These are phyloP conservation scores for Halenospora varia DNA, from an alignment of 495 filamentous ascomycete species.

Conservation along the genomic window DNA sequence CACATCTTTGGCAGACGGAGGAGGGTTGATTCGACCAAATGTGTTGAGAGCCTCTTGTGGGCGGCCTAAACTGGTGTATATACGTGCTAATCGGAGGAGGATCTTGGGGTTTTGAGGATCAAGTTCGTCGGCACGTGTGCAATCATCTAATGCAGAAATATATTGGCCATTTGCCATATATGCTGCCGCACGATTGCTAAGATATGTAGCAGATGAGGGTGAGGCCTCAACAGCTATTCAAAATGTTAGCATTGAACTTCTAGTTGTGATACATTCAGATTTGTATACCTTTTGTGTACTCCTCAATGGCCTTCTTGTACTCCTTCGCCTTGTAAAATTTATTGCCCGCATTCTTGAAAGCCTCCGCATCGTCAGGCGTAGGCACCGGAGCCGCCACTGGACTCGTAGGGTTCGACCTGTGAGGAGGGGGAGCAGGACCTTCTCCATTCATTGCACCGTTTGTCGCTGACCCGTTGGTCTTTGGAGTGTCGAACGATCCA, in stretches of 20 bases:
- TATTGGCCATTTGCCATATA: slow-evolving; percentile 81
- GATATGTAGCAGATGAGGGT: slow-evolving; percentile 78
- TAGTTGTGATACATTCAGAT: slow-evolving; percentile 14
- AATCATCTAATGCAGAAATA: slow-evolving; percentile 78
- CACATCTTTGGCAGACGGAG: slow-evolving; percentile 78
- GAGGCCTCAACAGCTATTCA: slow-evolving; percentile 72
- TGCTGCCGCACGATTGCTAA: slow-evolving; percentile 92
- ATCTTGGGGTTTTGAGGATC: slow-evolving; percentile 83
- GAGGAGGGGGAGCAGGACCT: slow-evolving; percentile 77
- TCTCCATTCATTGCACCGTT: slow-evolving; percentile 35
- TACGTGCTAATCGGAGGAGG: slow-evolving; percentile 79
- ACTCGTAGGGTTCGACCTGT: slow-evolving; percentile 59
- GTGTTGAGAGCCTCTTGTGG: slow-evolving; percentile 85
- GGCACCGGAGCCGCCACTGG: slow-evolving; percentile 43
- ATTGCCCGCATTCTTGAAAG: slow-evolving; percentile 88
- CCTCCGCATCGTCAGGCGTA: slow-evolving; percentile 70
- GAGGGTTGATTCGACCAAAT: slow-evolving; percentile 64
- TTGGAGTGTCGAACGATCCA: slow-evolving; percentile 36
- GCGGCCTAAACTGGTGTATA: slow-evolving; percentile 79
- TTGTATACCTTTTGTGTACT: slow-evolving; percentile 83
- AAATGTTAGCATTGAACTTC: not conserved
- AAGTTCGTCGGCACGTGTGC: slow-evolving; percentile 70
- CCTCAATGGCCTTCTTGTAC: slow-evolving; percentile 77
- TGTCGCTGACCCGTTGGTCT: slow-evolving; percentile 47
- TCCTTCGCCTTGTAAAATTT: slow-evolving; percentile 93